Evolutionary conservation across 2,329 filamentous ascomycete species (phyloP).

Genomic region (Chaetomiaceae sp.): DNA sequence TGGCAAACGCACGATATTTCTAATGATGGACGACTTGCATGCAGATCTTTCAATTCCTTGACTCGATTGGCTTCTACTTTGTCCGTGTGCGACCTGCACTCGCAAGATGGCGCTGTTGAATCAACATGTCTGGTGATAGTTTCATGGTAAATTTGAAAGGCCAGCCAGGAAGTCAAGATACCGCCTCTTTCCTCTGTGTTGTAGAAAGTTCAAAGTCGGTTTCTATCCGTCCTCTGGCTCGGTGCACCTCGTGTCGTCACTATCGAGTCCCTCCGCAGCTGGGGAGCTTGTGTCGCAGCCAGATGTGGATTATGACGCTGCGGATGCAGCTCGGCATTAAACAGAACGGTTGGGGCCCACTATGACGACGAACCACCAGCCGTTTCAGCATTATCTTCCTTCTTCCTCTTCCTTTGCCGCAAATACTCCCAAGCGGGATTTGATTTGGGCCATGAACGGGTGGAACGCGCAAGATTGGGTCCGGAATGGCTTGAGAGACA

Average conservation of each 20-base stretch:
- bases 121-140: neutral
- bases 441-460: too few species aligned
- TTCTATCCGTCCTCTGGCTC: neutral
- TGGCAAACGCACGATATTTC: conserved; percentile 15
- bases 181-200: neutral
- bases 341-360: conserved; percentile 1
- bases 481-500: too few species aligned
- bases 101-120: too few species aligned
- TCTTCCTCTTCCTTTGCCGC: neutral
- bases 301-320: conserved; percentile 6
- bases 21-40: conserved; percentile 1
- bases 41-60: conserved; percentile 18
- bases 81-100: too few species aligned
- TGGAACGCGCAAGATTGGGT: too few species aligned
- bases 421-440: neutral
- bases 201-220: neutral
- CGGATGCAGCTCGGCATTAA: conserved; percentile 5
- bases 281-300: neutral
- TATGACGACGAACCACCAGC: conserved; percentile 16
- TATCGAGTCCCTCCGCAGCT: neutral
- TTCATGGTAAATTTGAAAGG: neutral
- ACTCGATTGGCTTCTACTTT: neutral
- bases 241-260: conserved; percentile 4
- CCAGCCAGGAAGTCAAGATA: neutral
- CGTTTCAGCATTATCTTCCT: conserved; percentile 3